phyloP scores from a whole-genome alignment of 163 green algal genomes.

The Picocystis sp. region DNA sequence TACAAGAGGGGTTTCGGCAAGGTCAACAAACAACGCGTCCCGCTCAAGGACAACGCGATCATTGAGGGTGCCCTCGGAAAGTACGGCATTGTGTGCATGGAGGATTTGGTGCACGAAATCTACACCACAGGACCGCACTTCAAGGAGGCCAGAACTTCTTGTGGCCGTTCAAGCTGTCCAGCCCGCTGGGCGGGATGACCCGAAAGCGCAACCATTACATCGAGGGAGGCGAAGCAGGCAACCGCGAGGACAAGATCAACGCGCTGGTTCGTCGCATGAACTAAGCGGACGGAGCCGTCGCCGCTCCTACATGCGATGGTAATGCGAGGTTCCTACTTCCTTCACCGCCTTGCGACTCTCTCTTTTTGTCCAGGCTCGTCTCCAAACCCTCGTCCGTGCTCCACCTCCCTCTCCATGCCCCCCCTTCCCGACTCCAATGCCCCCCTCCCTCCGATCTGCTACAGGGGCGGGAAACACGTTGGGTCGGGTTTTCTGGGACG shows the following conservation, averaged over 20 bases:
- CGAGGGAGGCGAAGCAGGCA: slow-evolving; percentile 91
- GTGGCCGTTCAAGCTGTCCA: slow-evolving; percentile 91
- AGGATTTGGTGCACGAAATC: slow-evolving; percentile 99
- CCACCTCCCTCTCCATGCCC: no score
- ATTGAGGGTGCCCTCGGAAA: slow-evolving; percentile 81
- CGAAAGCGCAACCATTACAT: slow-evolving; percentile 97
- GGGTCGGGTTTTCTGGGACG: no score
- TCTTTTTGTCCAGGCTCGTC: no score
- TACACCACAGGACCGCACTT: slow-evolving; percentile 83
- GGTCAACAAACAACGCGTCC: slow-evolving; percentile 72
- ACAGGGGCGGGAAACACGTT: no score
- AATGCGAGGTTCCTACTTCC: no score
- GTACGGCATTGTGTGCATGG: slow-evolving; percentile 93
- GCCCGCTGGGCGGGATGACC: slow-evolving; percentile 57
- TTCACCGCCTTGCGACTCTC: no score
- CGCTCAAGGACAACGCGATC: slow-evolving; percentile 89
- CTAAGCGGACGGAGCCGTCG: slow-evolving; percentile 24
- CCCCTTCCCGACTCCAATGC: no score
- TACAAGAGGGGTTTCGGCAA: slow-evolving; percentile 99
- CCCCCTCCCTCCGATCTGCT: no score
- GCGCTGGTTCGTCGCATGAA: slow-evolving; percentile 85
- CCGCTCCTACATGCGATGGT: no score
- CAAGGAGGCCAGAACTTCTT: slow-evolving; percentile 97
- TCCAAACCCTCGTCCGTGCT: no score
- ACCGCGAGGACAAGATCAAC: slow-evolving; percentile 96